phyloP scores from a whole-genome alignment of 768 basidiomycete species.

The Podaxis sp. region DNA sequence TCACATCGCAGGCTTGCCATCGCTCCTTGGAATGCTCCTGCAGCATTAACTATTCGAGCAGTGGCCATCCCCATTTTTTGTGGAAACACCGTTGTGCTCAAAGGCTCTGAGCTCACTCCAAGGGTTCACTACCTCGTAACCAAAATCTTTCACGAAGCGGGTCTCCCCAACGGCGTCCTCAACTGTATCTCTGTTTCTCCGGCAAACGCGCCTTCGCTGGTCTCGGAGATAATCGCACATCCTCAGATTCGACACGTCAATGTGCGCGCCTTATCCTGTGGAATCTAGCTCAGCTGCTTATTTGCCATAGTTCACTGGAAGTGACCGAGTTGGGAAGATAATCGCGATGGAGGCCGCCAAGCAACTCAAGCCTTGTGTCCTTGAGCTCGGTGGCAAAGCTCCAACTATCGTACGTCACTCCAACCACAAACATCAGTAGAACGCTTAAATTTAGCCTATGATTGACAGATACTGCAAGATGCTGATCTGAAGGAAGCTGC shows the following conservation, averaged over 20 bases:
- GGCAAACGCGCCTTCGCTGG: conserved; percentile 41
- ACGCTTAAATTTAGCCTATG: neutral
- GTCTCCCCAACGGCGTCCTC: conserved; percentile 58
- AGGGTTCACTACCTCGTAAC: conserved; percentile 43
- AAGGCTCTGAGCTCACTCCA: conserved; percentile 51
- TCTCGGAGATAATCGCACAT: conserved; percentile 55
- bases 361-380: conserved; percentile 51
- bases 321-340: conserved; percentile 51
- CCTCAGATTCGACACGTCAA: conserved; percentile 53
- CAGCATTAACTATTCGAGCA: conserved; percentile 43
- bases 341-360: conserved; percentile 57
- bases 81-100: conserved; percentile 57
- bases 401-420: conserved; percentile 44
- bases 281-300: neutral
- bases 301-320: conserved; percentile 50
- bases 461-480: conserved; percentile 44
- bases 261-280: conserved; percentile 27
- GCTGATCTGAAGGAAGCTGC: conserved; percentile 56
- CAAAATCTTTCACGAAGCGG: conserved; percentile 55
- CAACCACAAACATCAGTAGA: neutral
- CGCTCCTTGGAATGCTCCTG: conserved; percentile 57
- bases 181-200: conserved; percentile 52
- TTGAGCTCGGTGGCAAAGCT: conserved; percentile 58
- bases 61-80: conserved; percentile 48
- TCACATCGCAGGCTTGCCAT: conserved; percentile 43